Base-by-base conservation (phyloP, 2,329 filamentous ascomycete genomes). In the Scleromitrula shiraiana region DNA sequence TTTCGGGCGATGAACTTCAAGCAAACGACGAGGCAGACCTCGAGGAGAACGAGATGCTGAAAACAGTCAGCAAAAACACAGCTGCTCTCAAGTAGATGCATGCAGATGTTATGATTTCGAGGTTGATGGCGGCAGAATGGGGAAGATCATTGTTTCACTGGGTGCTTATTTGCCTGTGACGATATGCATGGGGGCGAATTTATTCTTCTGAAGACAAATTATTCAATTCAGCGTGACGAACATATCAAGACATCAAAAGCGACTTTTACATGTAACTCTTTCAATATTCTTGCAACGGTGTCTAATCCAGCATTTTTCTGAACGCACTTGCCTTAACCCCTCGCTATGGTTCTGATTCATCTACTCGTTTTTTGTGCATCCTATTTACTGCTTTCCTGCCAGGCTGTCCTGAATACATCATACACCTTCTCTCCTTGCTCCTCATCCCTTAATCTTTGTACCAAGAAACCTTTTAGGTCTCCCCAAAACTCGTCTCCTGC, bases 11-110 rank as follows among this genome's bases (percentile, higher is more conserved):
- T 23, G 47, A 91, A 67, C 76, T 90, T 62, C 86, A 93, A 75
- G 86, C 85, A 73, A 90, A 90, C 73, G 86, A 91, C 68, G 69
- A 72, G 59, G 84, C 88, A 68, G 86, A 91, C 68, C 85, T 93
- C 64, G 85, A 90, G 72, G 82, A 80, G 68, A 80, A 85, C 56
- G 76, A 73, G 63, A 75, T 91, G 65, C 71, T 88, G 68, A 76
- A 75, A 69, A 73, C 70, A 51, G 75, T 83, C 70, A 80, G 75
- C 76, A 82, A 75, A 74, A 77, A 44, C 23, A 41, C 37, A 29
- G 49, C 43, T 26, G 45, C 45, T 35, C 45, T 27, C 29, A 48
- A 48, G 29, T 19, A 38, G 20, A 14, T 20, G 36, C 26, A 42
- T 42, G 41, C 20, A 36, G 6, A 41, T 30, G 12, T 42, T 20